These are phyloP conservation scores for Parsonsia alboflavescens DNA, from an alignment of 257 asterid genomes.

Conservation along the genomic window DNA sequence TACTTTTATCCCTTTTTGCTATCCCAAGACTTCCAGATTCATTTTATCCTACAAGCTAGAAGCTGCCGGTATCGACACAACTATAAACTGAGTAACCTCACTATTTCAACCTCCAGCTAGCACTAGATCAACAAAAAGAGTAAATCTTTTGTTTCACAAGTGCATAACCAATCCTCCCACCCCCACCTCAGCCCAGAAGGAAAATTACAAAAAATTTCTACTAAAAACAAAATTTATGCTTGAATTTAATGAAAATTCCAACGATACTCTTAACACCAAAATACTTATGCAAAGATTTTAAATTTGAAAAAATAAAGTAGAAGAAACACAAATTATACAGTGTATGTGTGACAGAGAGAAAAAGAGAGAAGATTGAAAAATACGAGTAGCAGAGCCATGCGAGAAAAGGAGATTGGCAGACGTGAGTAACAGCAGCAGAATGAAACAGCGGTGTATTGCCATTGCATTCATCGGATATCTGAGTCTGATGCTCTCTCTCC, in stretches of 20 bases:
- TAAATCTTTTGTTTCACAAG: neutral
- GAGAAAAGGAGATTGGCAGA: slow-evolving; percentile 12
- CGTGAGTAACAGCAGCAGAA: slow-evolving; percentile 10
- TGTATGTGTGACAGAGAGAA: neutral
- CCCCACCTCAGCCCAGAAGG: neutral
- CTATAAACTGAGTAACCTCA: neutral
- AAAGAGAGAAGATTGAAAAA: neutral
- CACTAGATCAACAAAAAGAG: neutral
- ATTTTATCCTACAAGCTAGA: neutral
- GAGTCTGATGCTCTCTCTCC: neutral
- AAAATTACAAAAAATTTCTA: neutral
- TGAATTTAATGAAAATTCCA: neutral
- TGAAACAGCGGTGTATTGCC: neutral
- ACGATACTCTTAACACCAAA: neutral
- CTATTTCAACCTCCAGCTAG: neutral
- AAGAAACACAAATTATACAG: neutral
- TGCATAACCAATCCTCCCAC: neutral
- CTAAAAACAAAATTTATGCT: neutral
- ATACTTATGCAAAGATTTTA: neutral
- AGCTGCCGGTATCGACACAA: neutral
- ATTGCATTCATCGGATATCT: neutral
- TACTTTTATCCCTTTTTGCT: neutral
- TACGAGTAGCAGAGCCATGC: slow-evolving; percentile 14
- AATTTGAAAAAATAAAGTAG: neutral
- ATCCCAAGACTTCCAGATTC: neutral